Base-by-base conservation (phyloP, 148 eudicot species). In the Diospyros kaki region DNA sequence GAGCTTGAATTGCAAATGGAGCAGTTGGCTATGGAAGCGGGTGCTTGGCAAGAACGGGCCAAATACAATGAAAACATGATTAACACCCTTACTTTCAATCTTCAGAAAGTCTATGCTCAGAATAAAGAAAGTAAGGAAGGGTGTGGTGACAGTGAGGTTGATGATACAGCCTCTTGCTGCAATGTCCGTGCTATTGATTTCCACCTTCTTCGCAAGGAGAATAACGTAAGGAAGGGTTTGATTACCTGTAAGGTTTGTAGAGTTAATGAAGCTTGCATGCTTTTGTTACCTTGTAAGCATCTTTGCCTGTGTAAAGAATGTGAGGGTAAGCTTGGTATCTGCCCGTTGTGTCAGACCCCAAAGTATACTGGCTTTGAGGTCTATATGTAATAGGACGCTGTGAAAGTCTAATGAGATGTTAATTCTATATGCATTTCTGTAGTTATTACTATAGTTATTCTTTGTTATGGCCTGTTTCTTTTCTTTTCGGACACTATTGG, bases 251-350 rank as follows among this genome's bases (percentile, higher is more conserved):
- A 85, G 85, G 90, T 83, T 63, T 87, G 93, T 77, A 74, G 85
- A 68, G 79, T 77, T 17, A 89, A 80, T 40, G 83, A 85, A 70
- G 89, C 81, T 39, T 76, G 86, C 78, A 85, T 87, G 93, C 84
- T 89, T 78, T 80, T 89, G 80, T 75, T 89, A 69, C 93, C 93
- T 68, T 89, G 93, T 85, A 87, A 89, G 85, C 93, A 89, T 83
- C 85, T 89, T 1, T 89, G 90, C 71, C 46, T 87, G 51, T 89
- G 90, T 81, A 87, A 83, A 79, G 93, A 85, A 28, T 89, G 89
- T 70, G 90, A 89, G 73, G 80, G 86, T 77, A 83, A 81, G 86
- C 71, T 87, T 73, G 77, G 86, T 78, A 45, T 67, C 17, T 89
- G 93, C 64, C 93, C 93, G 39, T 28, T 89, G 80, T 89, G 93